Evolutionary conservation across 805 yeast genomes (phyloP), one percentile per base, ranked within the genome.

Genomic region (Isabelozyma pseudorhagii): DNA sequence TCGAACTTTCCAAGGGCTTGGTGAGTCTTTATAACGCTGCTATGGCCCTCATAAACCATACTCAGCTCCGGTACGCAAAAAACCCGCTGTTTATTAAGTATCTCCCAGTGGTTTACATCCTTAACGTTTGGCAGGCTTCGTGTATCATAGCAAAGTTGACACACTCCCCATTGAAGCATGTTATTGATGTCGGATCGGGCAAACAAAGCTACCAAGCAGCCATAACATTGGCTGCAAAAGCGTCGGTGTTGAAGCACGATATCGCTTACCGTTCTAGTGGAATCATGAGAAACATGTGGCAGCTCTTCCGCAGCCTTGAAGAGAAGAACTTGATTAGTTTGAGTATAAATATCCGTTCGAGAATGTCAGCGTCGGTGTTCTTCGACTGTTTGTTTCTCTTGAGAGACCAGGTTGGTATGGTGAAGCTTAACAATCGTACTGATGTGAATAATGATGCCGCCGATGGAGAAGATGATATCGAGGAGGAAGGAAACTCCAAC

Each of bases 211-310:
- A 85, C 58, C 80, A 80, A 52, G 71, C 74, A 18, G 94, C 94
- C 0, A 82, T 88, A 18, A 74, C 79, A 15, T 67, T 88, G 43
- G 83, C 94, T 1, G 79, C 83, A 50, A 83, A 83, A 51, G 96
- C 97, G 0, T 89, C 97, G 0, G 85, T 93, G 28, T 74, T 89
- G 58, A 90, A 90, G 59, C 94, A 92, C 68, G 99, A 93, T 62
- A 84, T 94, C 77, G 89, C 97, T 0, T 89, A 89, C 64, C 79
- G 98, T 55, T 88, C 96, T 0, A 84, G 96, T 43, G 97, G 97
- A 8, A 90, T 94, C 51, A 89, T 94, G 94, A 81, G 87, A 60
- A 91, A 91, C 61, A 85, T 91, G 74, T 93, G 99, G 99, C 89
- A 87, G 51, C 75, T 91, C 51, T 88, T 88, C 66, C 80, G 85